Conservation (phyloP, 1,139 yeast genomes). For the Scheffersomyces titani region DNA sequence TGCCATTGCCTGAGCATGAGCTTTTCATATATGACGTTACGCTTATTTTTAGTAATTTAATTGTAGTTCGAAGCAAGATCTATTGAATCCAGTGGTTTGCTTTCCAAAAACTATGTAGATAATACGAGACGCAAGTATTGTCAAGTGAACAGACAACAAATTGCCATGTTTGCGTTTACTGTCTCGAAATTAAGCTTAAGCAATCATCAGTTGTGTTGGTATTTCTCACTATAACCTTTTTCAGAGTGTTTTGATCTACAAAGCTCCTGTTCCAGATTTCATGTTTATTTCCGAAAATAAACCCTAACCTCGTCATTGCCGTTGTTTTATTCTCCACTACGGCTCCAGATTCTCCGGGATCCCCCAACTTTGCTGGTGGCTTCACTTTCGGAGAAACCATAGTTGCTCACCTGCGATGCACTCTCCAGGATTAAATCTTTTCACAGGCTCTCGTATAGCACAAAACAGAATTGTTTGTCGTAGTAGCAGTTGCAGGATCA, state of each 20-base stretch:
- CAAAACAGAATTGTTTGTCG: neutral
- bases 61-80: neutral
- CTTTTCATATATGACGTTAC: no score
- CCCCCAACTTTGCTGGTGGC: neutral
- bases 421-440: neutral
- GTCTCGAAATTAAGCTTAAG: neutral
- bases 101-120: neutral
- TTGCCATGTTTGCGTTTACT: neutral
- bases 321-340: neutral
- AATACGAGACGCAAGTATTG: neutral
- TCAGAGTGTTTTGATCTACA: neutral
- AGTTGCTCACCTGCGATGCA: constrained; percentile 2
- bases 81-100: neutral
- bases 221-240: neutral
- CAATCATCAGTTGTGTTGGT: neutral
- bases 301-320: neutral
- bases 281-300: neutral
- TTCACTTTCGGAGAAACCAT: constrained; percentile 9
- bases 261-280: neutral
- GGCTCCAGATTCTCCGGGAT: neutral
- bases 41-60: no score
- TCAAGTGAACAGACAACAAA: neutral
- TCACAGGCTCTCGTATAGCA: neutral
- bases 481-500: neutral
- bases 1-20: no score